phyloP scores from a whole-genome alignment of 805 yeast genomes.

The Wickerhamiella spandovensis region DNA sequence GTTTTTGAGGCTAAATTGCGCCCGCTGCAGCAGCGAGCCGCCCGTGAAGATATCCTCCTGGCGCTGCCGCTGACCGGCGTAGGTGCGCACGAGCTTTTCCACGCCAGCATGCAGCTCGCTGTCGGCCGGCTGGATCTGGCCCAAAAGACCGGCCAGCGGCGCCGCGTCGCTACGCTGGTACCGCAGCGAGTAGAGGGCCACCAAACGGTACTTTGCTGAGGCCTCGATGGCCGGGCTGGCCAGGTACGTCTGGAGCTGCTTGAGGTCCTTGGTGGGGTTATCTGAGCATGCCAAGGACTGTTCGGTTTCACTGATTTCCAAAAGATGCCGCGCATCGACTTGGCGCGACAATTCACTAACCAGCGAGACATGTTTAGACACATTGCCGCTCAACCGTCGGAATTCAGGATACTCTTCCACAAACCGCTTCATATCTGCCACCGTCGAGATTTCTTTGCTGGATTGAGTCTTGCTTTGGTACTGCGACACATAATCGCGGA shows the following conservation, averaged over 20 bases:
- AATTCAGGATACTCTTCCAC: conserved; percentile 91
- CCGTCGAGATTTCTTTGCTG: conserved; percentile 55
- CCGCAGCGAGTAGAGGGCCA: conserved; percentile 60
- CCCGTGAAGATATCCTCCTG: conserved; percentile 29
- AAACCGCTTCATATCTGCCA: conserved; percentile 81
- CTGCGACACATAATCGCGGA: conserved; percentile 69
- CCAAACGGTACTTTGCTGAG: conserved; percentile 53
- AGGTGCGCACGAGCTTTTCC: conserved; percentile 31
- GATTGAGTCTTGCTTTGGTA: conserved; percentile 73
- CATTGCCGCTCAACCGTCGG: conserved; percentile 73
- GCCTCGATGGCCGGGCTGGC: conserved; percentile 29
- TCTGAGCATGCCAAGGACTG: conserved; percentile 66
- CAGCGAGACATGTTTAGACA: conserved; percentile 82
- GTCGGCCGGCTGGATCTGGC: conserved; percentile 13
- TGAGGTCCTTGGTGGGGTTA: conserved; percentile 41
- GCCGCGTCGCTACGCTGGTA: conserved; percentile 27
- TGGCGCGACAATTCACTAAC: conserved; percentile 74
- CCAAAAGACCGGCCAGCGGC: conserved; percentile 14
- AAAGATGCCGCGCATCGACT: conserved; percentile 46
- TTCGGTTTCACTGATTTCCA: conserved; percentile 83
- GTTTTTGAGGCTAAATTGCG: conserved; percentile 32
- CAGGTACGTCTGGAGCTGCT: conserved; percentile 45
- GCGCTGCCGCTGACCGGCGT: conserved; percentile 34
- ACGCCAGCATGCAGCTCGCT: conserved; percentile 31
- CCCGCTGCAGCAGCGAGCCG: conserved; percentile 28